Percentiles rank a stretch among this genome's conserved stretches.
Evolutionary conservation across 31 red algal species (phyloP).

Genomic region (Odonthalia washingtoniensis): DNA sequence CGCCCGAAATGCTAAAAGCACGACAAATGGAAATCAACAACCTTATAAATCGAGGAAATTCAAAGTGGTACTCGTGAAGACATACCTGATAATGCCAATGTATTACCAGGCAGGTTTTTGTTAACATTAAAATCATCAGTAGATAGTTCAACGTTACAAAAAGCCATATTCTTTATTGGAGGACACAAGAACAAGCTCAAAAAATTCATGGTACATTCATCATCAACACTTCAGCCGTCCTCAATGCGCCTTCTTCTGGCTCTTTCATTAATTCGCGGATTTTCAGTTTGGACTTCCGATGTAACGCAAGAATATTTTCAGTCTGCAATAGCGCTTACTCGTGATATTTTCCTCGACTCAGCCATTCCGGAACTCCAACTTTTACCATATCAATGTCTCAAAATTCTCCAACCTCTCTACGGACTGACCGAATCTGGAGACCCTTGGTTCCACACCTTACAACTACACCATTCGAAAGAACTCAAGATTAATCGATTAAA

Average conservation of each 20-base stretch:
- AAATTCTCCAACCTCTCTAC: constrained; percentile 46
- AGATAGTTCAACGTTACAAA: no score
- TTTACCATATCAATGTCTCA: constrained; percentile 23
- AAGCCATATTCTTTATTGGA: constrained; percentile 40
- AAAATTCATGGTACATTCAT: constrained; percentile 46
- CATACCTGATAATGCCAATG: constrained; percentile 18
- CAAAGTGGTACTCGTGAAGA: constrained; percentile 41
- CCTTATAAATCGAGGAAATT: constrained; percentile 50
- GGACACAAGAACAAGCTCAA: constrained; percentile 38
- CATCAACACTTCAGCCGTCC: constrained; percentile 30
- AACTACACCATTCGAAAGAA: constrained; percentile 24
- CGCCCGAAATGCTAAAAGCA: no score
- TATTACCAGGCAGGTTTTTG: no score
- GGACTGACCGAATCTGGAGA: no score
- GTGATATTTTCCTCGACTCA: constrained; percentile 45
- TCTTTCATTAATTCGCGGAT: constrained; percentile 17
- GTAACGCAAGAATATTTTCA: constrained; percentile 54
- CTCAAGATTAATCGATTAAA: constrained; percentile 8
- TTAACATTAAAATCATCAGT: no score
- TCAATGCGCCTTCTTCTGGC: constrained; percentile 41
- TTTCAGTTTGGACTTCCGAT: constrained; percentile 45
- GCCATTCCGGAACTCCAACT: constrained; percentile 25
- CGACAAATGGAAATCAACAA: no score
- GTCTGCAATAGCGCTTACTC: constrained; percentile 30
- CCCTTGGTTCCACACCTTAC: constrained; percentile 30